phyloP scores from a whole-genome alignment of 2,329 filamentous ascomycete genomes.

The Chaetomium olivaceum region DNA sequence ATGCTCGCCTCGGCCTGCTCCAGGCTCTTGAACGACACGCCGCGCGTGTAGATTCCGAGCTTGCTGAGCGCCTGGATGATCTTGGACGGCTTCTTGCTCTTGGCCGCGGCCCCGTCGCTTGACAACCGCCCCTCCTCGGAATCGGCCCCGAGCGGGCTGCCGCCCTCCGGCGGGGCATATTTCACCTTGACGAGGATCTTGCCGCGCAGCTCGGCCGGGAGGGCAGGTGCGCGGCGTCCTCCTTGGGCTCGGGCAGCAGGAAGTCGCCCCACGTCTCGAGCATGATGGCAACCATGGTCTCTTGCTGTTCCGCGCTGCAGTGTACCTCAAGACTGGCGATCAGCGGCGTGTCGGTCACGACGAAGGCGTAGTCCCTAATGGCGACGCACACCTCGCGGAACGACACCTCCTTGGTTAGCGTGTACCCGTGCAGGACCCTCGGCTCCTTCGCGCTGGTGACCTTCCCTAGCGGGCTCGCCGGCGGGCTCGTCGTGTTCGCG shows the following conservation, averaged over 20 bases:
- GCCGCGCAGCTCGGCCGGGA: constrained; percentile 67
- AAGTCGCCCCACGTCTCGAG: constrained; percentile 75
- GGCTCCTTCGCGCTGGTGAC: constrained; percentile 58
- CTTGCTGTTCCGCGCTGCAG: constrained; percentile 76
- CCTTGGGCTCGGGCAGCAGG: constrained; percentile 59
- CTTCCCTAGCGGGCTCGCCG: constrained; percentile 22
- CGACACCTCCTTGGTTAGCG: constrained; percentile 81
- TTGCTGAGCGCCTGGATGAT: constrained; percentile 73
- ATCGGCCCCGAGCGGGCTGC: constrained; percentile 36
- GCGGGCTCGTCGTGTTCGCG: background rate
- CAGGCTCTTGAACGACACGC: constrained; percentile 78
- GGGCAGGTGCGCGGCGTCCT: constrained; percentile 56
- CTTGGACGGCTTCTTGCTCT: constrained; percentile 54
- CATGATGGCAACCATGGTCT: constrained; percentile 92
- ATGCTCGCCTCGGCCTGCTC: constrained; percentile 68
- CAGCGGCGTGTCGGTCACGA: constrained; percentile 74
- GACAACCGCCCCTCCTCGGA: constrained; percentile 26
- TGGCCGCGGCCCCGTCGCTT: constrained; percentile 34
- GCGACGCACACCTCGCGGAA: constrained; percentile 84
- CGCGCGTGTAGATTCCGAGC: constrained; percentile 80
- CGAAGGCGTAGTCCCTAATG: constrained; percentile 78
- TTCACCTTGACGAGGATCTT: constrained; percentile 89
- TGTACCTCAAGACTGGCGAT: constrained; percentile 95
- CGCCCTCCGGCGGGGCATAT: constrained; percentile 52
- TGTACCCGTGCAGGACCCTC: constrained; percentile 82